A percentile compares a stretch with the other conserved stretches of the same genome.
phyloP scores from a whole-genome alignment of 2,329 filamentous ascomycete genomes.

The Claviceps capensis region DNA sequence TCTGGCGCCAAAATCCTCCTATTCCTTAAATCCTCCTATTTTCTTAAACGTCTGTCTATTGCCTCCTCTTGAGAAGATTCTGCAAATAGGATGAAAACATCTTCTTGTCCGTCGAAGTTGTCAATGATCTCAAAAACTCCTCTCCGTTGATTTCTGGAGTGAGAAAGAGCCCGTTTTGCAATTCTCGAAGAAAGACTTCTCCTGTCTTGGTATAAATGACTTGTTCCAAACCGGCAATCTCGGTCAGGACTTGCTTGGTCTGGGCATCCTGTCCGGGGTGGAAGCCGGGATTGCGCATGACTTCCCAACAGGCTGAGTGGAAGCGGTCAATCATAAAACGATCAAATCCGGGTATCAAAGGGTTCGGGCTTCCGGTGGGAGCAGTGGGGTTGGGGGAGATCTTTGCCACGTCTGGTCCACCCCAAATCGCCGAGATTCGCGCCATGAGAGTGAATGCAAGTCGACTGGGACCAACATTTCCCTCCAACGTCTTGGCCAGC shows the following conservation, averaged over 20 bases:
- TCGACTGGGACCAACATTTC: slow-evolving; percentile 44
- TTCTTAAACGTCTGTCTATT: slow-evolving; percentile 9
- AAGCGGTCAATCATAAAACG: slow-evolving; percentile 81
- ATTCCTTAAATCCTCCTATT: no score
- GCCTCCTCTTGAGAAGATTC: slow-evolving; percentile 36
- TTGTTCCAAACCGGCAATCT: slow-evolving; percentile 79
- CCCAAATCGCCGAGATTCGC: slow-evolving; percentile 80
- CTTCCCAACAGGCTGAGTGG: slow-evolving; percentile 79
- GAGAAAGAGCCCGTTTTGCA: slow-evolving; percentile 51
- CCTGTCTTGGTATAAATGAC: slow-evolving; percentile 85
- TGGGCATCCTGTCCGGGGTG: slow-evolving; percentile 71
- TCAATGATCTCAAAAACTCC: slow-evolving; percentile 45
- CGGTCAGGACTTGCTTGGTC: slow-evolving; percentile 72
- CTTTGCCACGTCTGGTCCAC: slow-evolving; percentile 62
- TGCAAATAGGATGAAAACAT: slow-evolving; percentile 51
- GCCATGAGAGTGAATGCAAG: slow-evolving; percentile 73
- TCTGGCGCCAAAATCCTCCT: background rate
- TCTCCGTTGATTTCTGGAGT: slow-evolving; percentile 49
- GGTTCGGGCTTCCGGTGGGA: slow-evolving; percentile 35
- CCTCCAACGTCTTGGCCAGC: slow-evolving; percentile 63
- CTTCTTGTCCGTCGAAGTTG: slow-evolving; percentile 45
- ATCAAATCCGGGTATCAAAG: slow-evolving; percentile 74
- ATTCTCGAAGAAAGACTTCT: slow-evolving; percentile 58
- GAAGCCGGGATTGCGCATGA: slow-evolving; percentile 68
- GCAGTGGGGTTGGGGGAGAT: slow-evolving; percentile 38